Evolutionary conservation across 2,329 filamentous ascomycete genomes (phyloP), one percentile per base, ranked within the genome.

Genomic region (Didymosphaeria variabile): DNA sequence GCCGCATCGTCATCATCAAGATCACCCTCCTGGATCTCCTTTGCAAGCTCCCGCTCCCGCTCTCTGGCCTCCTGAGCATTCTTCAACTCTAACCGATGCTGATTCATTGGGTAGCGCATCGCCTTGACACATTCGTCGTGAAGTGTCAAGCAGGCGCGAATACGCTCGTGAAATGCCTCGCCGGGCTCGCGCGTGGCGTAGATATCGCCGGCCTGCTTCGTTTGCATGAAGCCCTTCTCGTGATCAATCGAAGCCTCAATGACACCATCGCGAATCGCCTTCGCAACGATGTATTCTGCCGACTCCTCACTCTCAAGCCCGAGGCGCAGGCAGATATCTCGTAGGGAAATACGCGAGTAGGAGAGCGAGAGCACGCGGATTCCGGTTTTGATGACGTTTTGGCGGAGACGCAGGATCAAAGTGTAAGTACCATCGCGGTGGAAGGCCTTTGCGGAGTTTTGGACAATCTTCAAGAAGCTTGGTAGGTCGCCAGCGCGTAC

Each of bases 31-130:
- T 97, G 93, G 76, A 99, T 98, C 84, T 99, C 95, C 86, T 98
- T 98, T 65, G 94, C 95, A 85, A 99, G 88, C 81, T 99, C 95
- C 19, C 95, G 88, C 84, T 99, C 95, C 21, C 95, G 87, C 79
- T 99, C 95, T 54, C 95, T 88, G n/a, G 95, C 95, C 81, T 99
- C 96, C 80, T 98, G 94, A 0, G 95, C 95, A 73, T 97, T 98
- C 87, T 97, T 98, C 58, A 99, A 86, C 81, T 99, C 95, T 58
- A 98, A 85, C 19, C 95, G 89, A 81, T 99, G 95, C 80, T 98
- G 95, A 83, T 99, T 97, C 94, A 98, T 98, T 2, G 95, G 95
- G 82, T 98, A 99, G 58, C 95, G 89, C 95, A 99, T 99, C 29
- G 95, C 94, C 91, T 97, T 98, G 74, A 99, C 94, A 76, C 94